phyloP scores from a whole-genome alignment of 2,329 filamentous ascomycete genomes.

The Pseudogymnoascus sp. region DNA sequence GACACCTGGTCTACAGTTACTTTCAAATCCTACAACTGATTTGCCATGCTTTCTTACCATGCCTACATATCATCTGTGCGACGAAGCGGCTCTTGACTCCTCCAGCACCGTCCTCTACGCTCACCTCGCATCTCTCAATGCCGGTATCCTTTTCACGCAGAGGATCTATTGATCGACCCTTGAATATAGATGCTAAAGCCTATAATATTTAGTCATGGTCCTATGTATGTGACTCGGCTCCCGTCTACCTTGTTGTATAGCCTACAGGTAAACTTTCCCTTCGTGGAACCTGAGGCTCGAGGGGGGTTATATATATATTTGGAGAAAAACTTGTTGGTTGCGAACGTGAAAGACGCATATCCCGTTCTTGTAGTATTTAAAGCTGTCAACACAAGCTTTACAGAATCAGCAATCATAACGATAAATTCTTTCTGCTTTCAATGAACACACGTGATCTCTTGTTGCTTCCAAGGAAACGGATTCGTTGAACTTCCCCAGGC shows the following conservation, averaged over 20 bases:
- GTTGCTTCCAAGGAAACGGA: conserved; percentile 68
- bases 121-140: conserved; percentile 68
- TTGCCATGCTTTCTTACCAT: conserved; percentile 42
- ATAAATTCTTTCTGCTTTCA: conserved; percentile 23
- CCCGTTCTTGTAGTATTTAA: conserved; percentile 76
- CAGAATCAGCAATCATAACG: conserved; percentile 6
- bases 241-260: conserved; percentile 60
- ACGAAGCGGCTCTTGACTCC: conserved; percentile 64
- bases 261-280: conserved; percentile 62
- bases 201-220: conserved; percentile 25
- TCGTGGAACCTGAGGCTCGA: conserved; percentile 14
- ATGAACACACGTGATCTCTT: conserved; percentile 51
- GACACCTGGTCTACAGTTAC: conserved; percentile 42
- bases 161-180: conserved; percentile 56
- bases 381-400: conserved; percentile 63
- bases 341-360: conserved; percentile 65
- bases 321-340: conserved; percentile 63
- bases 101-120: conserved; percentile 62
- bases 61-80: conserved; percentile 65
- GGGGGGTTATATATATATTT: conserved; percentile 58
- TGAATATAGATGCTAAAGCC: conserved; percentile 68
- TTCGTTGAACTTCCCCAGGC: conserved; percentile 73
- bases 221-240: neutral
- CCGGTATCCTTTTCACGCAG: conserved; percentile 59
- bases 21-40: conserved; percentile 17